Base-by-base conservation (phyloP, 2,329 filamentous ascomycete genomes). In the Curvularia spicifera region DNA sequence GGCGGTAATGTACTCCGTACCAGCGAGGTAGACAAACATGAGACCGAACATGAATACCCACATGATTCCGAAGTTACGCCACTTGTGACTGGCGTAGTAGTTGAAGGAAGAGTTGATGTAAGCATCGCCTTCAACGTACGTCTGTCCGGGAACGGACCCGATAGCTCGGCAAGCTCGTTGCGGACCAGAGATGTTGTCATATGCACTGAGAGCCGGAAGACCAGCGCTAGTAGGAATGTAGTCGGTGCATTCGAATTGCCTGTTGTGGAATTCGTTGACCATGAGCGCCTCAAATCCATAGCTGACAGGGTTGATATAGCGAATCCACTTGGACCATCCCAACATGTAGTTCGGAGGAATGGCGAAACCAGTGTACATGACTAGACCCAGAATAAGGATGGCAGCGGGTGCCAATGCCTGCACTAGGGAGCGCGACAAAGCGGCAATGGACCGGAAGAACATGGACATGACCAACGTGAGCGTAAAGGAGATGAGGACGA, bases 391-490 rank as follows among this genome's bases (percentile, higher is more conserved):
- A 63, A 91, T 89, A 54, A 87, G 75, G 39, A 87, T 76, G 13
- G 82, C 81, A 4, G 84, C 80, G 1, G 84, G 84, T 3, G 84
- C 83, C 74, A 87, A 75, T 39, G 85, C 84, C 68, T 86, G 83
- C 0, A 81, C 81, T 5, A 87, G 74, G 0, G 90, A 91, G 48
- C 90, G 83, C 4, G 91, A 93, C 1, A 89, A 79, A 0, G 90
- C 88, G n/a, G 85, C 91, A 63, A 96, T 91, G 6, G 87, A 89
- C 49, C 91, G 86, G 84, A 96, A 96, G 61, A 94, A 84, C 87
- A 92, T 93, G 47, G 89, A 93, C 90, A 95, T 95, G 63, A 85
- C 83, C 69, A 96, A 67, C 0, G 91, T 91, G 1, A 87, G 87
- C 57, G 84, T 74, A 78, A 94, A 91, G 2, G 87, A 89, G 71